Evolutionary conservation across 2,329 filamentous ascomycete genomes (phyloP), one percentile per base, ranked within the genome.

Genomic region (Stagonosporopsis chrysanthemi): DNA sequence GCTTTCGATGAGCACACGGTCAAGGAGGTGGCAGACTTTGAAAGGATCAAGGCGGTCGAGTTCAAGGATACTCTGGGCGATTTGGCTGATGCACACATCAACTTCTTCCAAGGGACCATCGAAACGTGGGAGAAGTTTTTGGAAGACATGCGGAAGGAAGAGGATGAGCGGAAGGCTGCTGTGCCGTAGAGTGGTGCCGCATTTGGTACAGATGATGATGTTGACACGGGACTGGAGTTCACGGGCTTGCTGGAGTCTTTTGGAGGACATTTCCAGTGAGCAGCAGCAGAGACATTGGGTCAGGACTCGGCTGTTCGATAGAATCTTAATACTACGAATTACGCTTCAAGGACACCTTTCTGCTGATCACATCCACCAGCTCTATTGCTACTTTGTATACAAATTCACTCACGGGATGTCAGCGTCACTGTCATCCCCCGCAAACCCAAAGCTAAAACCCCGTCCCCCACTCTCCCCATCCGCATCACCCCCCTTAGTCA

Each of bases 1-100:
- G 89, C 92, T 73, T 99, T 99, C 70, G 95, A 97, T 76, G 93
- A 97, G 73, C 92, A 97, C 78, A 94, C 97, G 1, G 90, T 98
- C 40, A 90, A 91, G 70, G 95, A 99, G 76, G 91, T 97, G 0
- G 85, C 85, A 19, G 93, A 97, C 73, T 99, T 99, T 78, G 95
- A 99, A 79, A 86, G 93, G 54, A 98, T 98, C 82, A 99, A 99
- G 82, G 88, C 91, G 36, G 83, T 91, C 39, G 94, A 99, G 81
- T 96, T 99, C 78, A 91, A 91, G 75, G 86, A 89, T 63, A 93
- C 95, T 66, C 83, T 99, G 46, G 92, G 91, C 2, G 88, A 86
- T 2, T 78, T 99, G 45, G 92, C 94, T 0, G 89, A 94, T 70
- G 88, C 91, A 17, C 92, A 99, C 75, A 87, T 96, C 38, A 85